Evolutionary conservation across 768 basidiomycete genomes (phyloP), one percentile per base, ranked within the genome.

Genomic region (Lactarius tabidus): DNA sequence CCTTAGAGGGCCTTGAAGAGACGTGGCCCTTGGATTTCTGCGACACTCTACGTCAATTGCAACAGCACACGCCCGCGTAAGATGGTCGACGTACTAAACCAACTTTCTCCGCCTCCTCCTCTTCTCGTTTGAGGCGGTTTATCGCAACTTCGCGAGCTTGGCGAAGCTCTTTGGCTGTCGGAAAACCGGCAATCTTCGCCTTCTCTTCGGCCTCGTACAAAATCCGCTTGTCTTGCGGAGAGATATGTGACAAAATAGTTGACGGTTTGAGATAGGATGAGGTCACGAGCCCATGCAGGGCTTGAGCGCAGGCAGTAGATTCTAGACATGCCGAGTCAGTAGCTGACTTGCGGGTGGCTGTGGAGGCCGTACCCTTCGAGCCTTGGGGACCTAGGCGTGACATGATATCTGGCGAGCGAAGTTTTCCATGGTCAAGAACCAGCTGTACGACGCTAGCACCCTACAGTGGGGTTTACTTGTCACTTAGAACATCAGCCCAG

Each of bases 341-440:
- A 35, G 62, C 10, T 7, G 31, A 2, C 17, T 17, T 17, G 15
- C 15, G 28, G 51, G n/a, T 1, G 20, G 36, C 3, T n/a, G 3
- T 2, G 45, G 28, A 23, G 29, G 38, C n/a, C 67, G 66, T 71
- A 90, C 91, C 78, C 77, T 88, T 89, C 15, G 79, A 73, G 69
- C 90, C 85, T 63, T 76, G 76, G 18, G 78, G 75, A 12, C 82
- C 80, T 33, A 88, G 74, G 45, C 76, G 74, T 20, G 79, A 76
- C 29, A 90, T 69, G 55, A 96, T 85, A 62, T 93, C 88, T 70
- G 84, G 85, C 3, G 87, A 81, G 56, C 85, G 85, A 71, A 96
- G 82, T 74, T 94, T 95, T 41, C 95, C 95, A 72, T 93, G 88
- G 71, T 94, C 86, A 60, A 96, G 77, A 31, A 96, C 79, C 14